Evolutionary conservation across 2,329 filamentous ascomycete species (phyloP).

Genomic region (Fusarium camptoceras): DNA sequence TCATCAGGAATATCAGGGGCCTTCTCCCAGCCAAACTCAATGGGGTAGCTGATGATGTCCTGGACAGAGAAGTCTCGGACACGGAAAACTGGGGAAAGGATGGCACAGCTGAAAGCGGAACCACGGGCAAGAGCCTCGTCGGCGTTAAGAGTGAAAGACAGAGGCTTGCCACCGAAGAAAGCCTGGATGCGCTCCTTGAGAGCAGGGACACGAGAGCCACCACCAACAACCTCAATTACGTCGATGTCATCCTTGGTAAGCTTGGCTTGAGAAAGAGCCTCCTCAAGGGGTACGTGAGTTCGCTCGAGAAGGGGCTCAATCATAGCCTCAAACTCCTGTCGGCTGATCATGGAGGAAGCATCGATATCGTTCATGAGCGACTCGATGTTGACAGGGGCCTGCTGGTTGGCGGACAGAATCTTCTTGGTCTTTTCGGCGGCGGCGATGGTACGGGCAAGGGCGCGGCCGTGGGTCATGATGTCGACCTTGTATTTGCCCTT

Average conservation of each 20-base stretch:
- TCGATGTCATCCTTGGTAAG: slow-evolving; percentile 94
- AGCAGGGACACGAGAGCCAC: slow-evolving; percentile 90
- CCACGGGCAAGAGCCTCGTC: slow-evolving; percentile 97
- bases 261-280: slow-evolving; percentile 93
- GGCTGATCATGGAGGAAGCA: slow-evolving; percentile 87
- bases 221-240: slow-evolving; percentile 91
- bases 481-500: slow-evolving; percentile 98
- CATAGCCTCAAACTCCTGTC: slow-evolving; percentile 93
- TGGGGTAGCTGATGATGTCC: slow-evolving; percentile 97
- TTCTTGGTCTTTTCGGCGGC: slow-evolving; percentile 99
- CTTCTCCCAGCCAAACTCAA: slow-evolving; percentile 99
- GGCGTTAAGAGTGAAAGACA: slow-evolving; percentile 98
- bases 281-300: slow-evolving; percentile 80
- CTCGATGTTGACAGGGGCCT: slow-evolving; percentile 94
- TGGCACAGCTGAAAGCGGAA: slow-evolving; percentile 97
- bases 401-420: slow-evolving; percentile 93
- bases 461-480: slow-evolving; percentile 90
- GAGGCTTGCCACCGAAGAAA: slow-evolving; percentile 86
- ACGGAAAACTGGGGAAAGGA: slow-evolving; percentile 96
- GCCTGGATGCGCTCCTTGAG: slow-evolving; percentile 90
- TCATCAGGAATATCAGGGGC: slow-evolving; percentile 98
- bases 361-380: slow-evolving; percentile 99
- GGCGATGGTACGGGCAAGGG: slow-evolving; percentile 84
- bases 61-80: slow-evolving; percentile 98
- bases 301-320: slow-evolving; percentile 85